Conservation (phyloP, 2,329 filamentous ascomycete species). For the Diplodia scrobiculata region DNA sequence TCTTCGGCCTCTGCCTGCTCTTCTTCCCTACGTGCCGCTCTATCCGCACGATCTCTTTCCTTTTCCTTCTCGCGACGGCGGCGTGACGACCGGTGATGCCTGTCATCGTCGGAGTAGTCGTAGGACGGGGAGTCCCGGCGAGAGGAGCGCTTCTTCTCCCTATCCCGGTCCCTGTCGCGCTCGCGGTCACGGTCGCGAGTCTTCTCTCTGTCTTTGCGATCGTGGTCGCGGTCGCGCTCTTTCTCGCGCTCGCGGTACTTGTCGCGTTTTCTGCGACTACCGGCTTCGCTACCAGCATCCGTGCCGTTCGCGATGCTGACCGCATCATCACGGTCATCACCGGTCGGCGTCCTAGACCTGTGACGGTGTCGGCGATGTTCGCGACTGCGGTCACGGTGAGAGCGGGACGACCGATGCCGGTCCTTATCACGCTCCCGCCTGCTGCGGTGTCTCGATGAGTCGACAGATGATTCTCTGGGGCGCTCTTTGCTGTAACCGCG, state of each 20-base stretch:
- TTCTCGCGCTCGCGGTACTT: slow-evolving; percentile 43
- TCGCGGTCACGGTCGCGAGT: slow-evolving; percentile 57
- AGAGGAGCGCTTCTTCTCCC: slow-evolving; percentile 52
- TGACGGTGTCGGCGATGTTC: slow-evolving; percentile 51
- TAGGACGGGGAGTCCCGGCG: slow-evolving; percentile 52
- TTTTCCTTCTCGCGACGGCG: slow-evolving; percentile 47
- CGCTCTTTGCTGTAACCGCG: slow-evolving; percentile 49
- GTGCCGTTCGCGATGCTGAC: slow-evolving; percentile 36
- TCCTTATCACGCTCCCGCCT: slow-evolving; percentile 48
- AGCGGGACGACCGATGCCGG: slow-evolving; percentile 49
- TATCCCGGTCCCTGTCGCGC: slow-evolving; percentile 51
- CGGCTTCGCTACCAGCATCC: slow-evolving; percentile 39
- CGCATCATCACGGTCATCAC: slow-evolving; percentile 39
- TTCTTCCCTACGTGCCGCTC: slow-evolving; percentile 34
- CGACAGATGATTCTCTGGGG: slow-evolving; percentile 66
- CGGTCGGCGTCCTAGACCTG: slow-evolving; percentile 42
- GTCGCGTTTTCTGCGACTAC: slow-evolving; percentile 38
- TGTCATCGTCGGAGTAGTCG: slow-evolving; percentile 43
- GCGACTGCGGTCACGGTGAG: slow-evolving; percentile 51
- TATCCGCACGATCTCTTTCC: slow-evolving; percentile 39
- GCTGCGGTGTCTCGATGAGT: slow-evolving; percentile 58
- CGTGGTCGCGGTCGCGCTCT: slow-evolving; percentile 45
- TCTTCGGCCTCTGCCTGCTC: slow-evolving; percentile 46
- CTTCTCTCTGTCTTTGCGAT: slow-evolving; percentile 43
- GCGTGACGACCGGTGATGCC: slow-evolving; percentile 46